Evolutionary conservation across 805 yeast genomes (phyloP).

Genomic region (Yarrowia sp.): DNA sequence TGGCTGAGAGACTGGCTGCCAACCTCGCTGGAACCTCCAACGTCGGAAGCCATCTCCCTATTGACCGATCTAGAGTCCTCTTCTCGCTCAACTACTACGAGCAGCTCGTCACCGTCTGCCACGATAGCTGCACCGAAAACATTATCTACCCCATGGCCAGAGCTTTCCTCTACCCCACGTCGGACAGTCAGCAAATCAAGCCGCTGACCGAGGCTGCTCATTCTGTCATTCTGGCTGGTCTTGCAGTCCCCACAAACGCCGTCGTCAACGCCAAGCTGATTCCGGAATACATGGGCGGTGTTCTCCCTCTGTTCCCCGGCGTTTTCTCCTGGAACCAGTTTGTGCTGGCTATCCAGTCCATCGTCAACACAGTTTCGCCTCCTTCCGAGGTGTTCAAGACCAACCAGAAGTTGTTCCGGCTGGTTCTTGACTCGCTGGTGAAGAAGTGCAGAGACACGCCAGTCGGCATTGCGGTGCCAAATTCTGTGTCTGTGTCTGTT

Average conservation of each 20-base stretch:
- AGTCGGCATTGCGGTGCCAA: not conserved
- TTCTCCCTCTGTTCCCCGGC: conserved; percentile 56
- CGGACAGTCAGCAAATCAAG: conserved; percentile 28
- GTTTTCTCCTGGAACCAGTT: conserved; percentile 55
- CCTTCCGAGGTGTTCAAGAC: conserved; percentile 37
- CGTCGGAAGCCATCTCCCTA: conserved; percentile 12
- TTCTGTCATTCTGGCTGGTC: conserved; percentile 51
- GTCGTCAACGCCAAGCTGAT: conserved; percentile 30
- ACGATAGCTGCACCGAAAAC: conserved; percentile 42
- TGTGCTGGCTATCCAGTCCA: conserved; percentile 54
- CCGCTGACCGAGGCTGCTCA: conserved; percentile 60
- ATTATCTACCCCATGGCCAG: conserved; percentile 37
- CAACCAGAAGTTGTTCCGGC: conserved; percentile 35
- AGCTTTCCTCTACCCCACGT: conserved; percentile 30
- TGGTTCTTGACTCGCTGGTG: conserved; percentile 41
- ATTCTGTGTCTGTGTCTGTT: not conserved
- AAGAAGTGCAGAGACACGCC: not conserved
- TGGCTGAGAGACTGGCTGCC: conserved; percentile 34
- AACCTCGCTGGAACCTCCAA: conserved; percentile 37
- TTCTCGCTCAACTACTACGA: conserved; percentile 40
- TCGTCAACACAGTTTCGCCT: conserved; percentile 48
- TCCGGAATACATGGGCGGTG: conserved; percentile 46
- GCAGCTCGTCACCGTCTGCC: conserved; percentile 37
- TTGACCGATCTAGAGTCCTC: conserved; percentile 37
- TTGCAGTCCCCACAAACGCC: conserved; percentile 30